Evolutionary conservation across 2,329 filamentous ascomycete genomes (phyloP).

Genomic region (Sporothrix variecibatus): DNA sequence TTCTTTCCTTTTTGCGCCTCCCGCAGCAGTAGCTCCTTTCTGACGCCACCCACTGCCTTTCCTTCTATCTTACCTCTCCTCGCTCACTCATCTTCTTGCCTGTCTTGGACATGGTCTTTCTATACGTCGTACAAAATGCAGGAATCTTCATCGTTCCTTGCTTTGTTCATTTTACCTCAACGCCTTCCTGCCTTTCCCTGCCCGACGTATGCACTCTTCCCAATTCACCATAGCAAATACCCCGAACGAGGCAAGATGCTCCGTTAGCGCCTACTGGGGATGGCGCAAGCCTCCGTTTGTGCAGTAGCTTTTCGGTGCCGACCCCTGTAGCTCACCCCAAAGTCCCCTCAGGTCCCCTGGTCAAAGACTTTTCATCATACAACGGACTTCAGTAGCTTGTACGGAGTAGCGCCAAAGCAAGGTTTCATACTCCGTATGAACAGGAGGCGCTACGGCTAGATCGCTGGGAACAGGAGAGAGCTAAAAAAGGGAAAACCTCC

Average conservation of each 20-base stretch:
- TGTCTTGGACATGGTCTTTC: neutral
- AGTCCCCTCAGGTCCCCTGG: neutral
- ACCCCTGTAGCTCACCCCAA: neutral
- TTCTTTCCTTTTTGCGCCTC: neutral
- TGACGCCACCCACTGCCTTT: neutral
- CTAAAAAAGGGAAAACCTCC: constrained; percentile 18
- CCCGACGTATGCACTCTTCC: neutral
- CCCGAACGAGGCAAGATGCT: constrained; percentile 19
- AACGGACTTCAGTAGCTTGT: neutral
- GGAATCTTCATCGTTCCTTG: neutral
- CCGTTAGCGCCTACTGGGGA: neutral
- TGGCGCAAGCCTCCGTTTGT: constrained; percentile 14
- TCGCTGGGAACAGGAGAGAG: neutral
- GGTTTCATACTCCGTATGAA: neutral
- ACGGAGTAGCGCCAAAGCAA: neutral
- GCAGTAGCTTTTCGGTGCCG: neutral
- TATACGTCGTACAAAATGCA: neutral
- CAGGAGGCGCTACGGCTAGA: constrained; percentile 9
- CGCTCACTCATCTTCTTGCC: neutral
- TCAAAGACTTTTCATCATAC: neutral
- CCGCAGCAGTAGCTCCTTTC: neutral
- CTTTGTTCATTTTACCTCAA: neutral
- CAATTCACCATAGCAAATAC: neutral
- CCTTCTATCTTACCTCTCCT: neutral
- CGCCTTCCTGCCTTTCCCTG: neutral